Base-by-base conservation (phyloP, 805 yeast genomes). In the Kodamaea nitidulidarum region DNA sequence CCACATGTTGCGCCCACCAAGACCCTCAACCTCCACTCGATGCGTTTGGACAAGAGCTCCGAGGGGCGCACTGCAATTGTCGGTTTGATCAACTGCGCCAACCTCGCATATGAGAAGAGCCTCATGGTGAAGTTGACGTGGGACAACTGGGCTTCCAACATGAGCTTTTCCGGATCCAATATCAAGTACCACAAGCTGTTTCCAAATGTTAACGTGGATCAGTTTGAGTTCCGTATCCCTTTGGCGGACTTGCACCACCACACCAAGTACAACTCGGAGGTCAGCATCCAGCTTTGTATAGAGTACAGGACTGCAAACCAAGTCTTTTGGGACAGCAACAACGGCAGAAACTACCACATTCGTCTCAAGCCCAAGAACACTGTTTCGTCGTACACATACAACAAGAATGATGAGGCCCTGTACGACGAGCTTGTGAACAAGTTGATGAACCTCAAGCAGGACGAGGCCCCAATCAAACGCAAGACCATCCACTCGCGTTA, bases 211-310 rank as follows among this genome's bases (percentile, higher is more conserved):
- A 51, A 70, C 48, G 63, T 63, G 47, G 74, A 71, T 56, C 65
- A 70, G 55, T 72, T 80, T 56, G 67, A 69, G 35, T 77, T 80
- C 50, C 66, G 67, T 35, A 67, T 79, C 27, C 73, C 73, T 26
- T 54, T 73, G 42, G 32, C 38, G 15, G 41, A 36, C 27, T 37
- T 37, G 35, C 40, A 37, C 26, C 40, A 37, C 40, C 40, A 37
- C 35, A 22, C 38, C 14, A 37, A 32, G 26, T 37, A 32, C 37
- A 40, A 32, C 45, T 40, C 35, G 38, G 72, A 40, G 17, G 24
- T 37, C 35, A 52, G 61, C 15, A 45, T 71, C 36, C 61, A 64
- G 42, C 49, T 65, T 45, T 63, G 66, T 38, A 41, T 67, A 34
- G 56, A 55, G 38, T 67, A 66, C 43, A 46, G 43, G 4, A 69